phyloP scores from a whole-genome alignment of 805 yeast genomes.

The Ogataea siamensis region DNA sequence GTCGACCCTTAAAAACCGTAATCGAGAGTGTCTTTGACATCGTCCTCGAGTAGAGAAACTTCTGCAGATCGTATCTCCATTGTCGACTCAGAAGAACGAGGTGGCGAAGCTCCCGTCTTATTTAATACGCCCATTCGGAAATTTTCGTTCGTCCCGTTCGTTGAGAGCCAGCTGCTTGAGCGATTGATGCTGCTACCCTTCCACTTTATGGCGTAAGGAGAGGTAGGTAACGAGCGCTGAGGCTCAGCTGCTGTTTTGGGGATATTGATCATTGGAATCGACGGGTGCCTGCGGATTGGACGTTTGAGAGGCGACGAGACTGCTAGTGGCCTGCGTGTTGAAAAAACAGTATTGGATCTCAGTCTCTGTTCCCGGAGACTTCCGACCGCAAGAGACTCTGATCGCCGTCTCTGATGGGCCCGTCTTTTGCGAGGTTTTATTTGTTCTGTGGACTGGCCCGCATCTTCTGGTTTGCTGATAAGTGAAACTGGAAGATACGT shows the following conservation, averaged over 20 bases:
- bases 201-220: constrained; percentile 10
- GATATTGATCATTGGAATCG: constrained; percentile 9
- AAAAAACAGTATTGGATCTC: constrained; percentile 9
- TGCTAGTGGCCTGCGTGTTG: constrained; percentile 8
- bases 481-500: constrained; percentile 18
- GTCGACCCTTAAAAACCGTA: constrained; percentile 4
- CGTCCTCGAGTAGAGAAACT: not conserved
- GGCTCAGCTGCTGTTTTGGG: constrained; percentile 5
- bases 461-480: constrained; percentile 8
- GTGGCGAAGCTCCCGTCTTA: not conserved
- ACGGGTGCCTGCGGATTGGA: constrained; percentile 8
- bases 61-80: not conserved
- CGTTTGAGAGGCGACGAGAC: constrained; percentile 8
- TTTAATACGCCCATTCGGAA: constrained; percentile 1
- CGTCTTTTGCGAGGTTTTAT: constrained; percentile 7
- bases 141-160: constrained; percentile 1
- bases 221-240: constrained; percentile 14
- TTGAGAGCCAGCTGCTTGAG: constrained; percentile 1
- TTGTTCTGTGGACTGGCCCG: not conserved
- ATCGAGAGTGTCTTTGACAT: constrained; percentile 7
- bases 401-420: constrained; percentile 19
- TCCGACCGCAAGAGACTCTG: constrained; percentile 18
- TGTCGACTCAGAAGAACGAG: not conserved
- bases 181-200: not conserved
- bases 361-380: constrained; percentile 9